phyloP scores from a whole-genome alignment of 2,329 filamentous ascomycete species.

The Dothistroma pini region DNA sequence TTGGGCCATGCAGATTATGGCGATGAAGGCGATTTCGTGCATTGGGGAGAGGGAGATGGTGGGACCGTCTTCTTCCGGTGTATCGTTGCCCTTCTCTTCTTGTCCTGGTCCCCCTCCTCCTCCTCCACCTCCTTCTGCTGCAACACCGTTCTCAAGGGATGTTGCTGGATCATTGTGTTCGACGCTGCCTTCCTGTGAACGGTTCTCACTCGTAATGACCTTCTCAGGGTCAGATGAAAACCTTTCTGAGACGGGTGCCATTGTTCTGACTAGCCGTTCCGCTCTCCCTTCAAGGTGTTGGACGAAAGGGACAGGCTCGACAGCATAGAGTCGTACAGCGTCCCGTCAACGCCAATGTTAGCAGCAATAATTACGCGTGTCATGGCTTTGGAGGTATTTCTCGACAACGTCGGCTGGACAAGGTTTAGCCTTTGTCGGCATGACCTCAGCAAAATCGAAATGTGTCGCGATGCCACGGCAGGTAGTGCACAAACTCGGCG shows the following conservation, averaged over 20 bases:
- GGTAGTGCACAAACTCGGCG: too few species aligned
- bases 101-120: too few species aligned
- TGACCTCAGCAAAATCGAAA: not conserved
- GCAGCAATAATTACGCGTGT: too few species aligned
- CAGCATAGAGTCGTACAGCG: too few species aligned
- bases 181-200: not conserved
- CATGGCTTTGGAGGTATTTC: too few species aligned
- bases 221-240: not conserved
- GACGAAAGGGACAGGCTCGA: too few species aligned
- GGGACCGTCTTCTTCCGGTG: not conserved
- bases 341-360: too few species aligned
- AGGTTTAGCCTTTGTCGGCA: too few species aligned
- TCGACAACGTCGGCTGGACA: too few species aligned
- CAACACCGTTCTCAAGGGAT: not conserved
- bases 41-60: conserved; percentile 1
- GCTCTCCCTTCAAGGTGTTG: too few species aligned
- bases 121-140: too few species aligned
- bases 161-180: not conserved
- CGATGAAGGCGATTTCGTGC: conserved; percentile 26
- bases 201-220: not conserved
- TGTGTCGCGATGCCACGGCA: not conserved
- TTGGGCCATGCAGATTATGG: conserved; percentile 18
- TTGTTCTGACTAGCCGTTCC: not conserved
- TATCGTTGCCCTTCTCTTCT: not conserved
- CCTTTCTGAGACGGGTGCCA: not conserved